Base-by-base conservation (phyloP, 2,329 filamentous ascomycete genomes). In the Epicoccum nigrum region DNA sequence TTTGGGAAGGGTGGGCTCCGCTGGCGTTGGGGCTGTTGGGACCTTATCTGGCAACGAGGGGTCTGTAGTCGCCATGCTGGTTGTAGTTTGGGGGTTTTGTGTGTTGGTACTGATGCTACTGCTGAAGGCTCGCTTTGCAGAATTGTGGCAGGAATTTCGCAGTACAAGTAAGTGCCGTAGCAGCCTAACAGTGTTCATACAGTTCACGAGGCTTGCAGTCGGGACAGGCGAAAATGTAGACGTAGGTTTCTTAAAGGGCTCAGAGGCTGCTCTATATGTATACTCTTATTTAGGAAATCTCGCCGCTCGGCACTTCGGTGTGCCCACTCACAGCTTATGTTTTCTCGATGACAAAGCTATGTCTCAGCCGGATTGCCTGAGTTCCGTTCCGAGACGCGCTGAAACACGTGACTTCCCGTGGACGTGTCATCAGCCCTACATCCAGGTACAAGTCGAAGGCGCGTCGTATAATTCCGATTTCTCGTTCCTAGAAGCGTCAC, bases 1-100 rank as follows among this genome's bases (percentile, higher is more conserved):
- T 19, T 87, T 84, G 0, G 87, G 85, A 1, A 88, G 72, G 20
- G 58, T 53, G 0, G 53, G 35, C 2, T 45, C 35, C 11, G 27
- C 13, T 2, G 43, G 42, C n/a, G 42, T 33, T 2, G 49, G 7
- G 2, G 20, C 7, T 12, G 37, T 9, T 3, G 48, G 42, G 2
- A 13, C 9, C 15, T 33, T 7, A 3, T 37, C 25, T 17, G 49
- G 43, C 3, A 52, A 27, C 4, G 38, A 31, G 11, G 49, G 38
- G 1, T 47, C 43, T 25, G 38, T 47, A 4, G 43, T 47, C 15
- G 43, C 49, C 49, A 52, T 52, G 19, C 5, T 33, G 21, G 3
- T 32, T 31, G 23, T 17, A 9, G 16, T 8, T 25, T 23, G 28
- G 6, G 15, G 37, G 35, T 13, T 7, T 15, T 40, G 37, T 1